Evolutionary conservation across 2,329 filamentous ascomycete genomes (phyloP).

Genomic region (Cylindrodendrum hubeiense): DNA sequence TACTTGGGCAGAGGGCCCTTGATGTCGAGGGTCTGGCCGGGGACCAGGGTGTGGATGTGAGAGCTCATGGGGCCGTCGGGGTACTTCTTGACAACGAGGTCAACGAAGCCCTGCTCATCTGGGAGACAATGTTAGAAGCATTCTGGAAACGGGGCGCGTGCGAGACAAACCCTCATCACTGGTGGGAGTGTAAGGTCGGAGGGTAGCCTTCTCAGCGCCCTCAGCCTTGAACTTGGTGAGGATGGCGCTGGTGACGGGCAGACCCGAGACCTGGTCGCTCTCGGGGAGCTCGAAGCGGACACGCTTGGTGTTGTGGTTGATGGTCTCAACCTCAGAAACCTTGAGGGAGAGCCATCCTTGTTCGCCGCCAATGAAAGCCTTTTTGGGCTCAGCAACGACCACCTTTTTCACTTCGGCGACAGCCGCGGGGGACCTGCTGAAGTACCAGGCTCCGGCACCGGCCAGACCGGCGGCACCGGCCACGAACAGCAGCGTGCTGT

Average conservation of each 20-base stretch:
- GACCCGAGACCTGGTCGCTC: conserved; percentile 84
- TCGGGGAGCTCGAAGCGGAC: conserved; percentile 90
- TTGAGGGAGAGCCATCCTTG: conserved; percentile 89
- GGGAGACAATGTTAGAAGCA: conserved; percentile 22
- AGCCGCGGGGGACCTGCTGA: conserved; percentile 64
- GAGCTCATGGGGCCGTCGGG: conserved; percentile 91
- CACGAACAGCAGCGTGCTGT: conserved; percentile 71
- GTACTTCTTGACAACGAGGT: conserved; percentile 94
- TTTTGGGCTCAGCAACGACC: conserved; percentile 67
- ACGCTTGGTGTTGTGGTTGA: conserved; percentile 97
- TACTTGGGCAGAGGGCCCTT: conserved; percentile 98
- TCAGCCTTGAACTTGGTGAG: conserved; percentile 91
- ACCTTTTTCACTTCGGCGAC: conserved; percentile 62
- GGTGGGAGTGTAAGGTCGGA: conserved; percentile 93
- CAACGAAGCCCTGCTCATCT: conserved; percentile 84
- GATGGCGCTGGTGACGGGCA: conserved; percentile 86
- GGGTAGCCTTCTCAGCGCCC: conserved; percentile 85
- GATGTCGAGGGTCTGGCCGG: conserved; percentile 87
- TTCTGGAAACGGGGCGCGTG: background rate
- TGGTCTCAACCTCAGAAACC: conserved; percentile 79
- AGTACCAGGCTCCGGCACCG: conserved; percentile 69
- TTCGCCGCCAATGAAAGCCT: conserved; percentile 81
- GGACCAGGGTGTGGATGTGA: conserved; percentile 85
- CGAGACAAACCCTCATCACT: conserved; percentile 79
- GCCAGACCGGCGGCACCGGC: conserved; percentile 71